These are phyloP conservation scores for Sisymbrium altissimum DNA, from an alignment of 345 rosid species.

Conservation along the genomic window DNA sequence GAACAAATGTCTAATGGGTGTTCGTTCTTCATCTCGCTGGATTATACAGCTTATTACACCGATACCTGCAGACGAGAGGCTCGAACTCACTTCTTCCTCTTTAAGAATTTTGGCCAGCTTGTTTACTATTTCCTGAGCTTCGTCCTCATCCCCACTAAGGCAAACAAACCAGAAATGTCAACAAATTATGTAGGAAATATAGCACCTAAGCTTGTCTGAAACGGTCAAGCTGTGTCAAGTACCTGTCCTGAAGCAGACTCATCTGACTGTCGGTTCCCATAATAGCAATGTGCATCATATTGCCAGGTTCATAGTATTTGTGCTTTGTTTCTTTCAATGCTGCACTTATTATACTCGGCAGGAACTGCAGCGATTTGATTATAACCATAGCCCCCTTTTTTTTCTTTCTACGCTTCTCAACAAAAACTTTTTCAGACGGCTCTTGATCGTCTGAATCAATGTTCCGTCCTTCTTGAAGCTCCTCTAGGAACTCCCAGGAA, in stretches of 20 bases:
- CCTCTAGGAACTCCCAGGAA: slow-evolving; percentile 96
- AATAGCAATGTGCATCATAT: slow-evolving; percentile 94
- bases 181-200: slow-evolving; percentile 4
- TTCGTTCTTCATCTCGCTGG: slow-evolving; percentile 93
- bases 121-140: slow-evolving; percentile 88
- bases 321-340: slow-evolving; percentile 70
- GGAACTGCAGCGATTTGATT: slow-evolving; percentile 80
- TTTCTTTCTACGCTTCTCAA: slow-evolving; percentile 64
- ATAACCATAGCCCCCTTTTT: slow-evolving; percentile 97
- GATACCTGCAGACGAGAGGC: slow-evolving; percentile 75
- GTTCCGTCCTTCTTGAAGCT: slow-evolving; percentile 64
- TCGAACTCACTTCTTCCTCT: slow-evolving; percentile 67
- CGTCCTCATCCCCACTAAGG: slow-evolving; percentile 94
- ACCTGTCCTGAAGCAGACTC: slow-evolving; percentile 98
- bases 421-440: slow-evolving; percentile 40
- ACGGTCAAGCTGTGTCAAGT: slow-evolving; percentile 5
- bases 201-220: background rate
- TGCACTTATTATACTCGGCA: slow-evolving; percentile 64
- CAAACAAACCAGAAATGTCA: slow-evolving; percentile 9
- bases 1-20: slow-evolving; percentile 94
- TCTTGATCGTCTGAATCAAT: slow-evolving; percentile 46
- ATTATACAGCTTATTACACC: slow-evolving; percentile 91
- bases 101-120: slow-evolving; percentile 89
- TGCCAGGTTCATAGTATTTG: slow-evolving; percentile 53
- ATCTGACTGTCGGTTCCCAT: slow-evolving; percentile 88